phyloP scores from a whole-genome alignment of 2,329 filamentous ascomycete species.

The Aureobasidium lini region DNA sequence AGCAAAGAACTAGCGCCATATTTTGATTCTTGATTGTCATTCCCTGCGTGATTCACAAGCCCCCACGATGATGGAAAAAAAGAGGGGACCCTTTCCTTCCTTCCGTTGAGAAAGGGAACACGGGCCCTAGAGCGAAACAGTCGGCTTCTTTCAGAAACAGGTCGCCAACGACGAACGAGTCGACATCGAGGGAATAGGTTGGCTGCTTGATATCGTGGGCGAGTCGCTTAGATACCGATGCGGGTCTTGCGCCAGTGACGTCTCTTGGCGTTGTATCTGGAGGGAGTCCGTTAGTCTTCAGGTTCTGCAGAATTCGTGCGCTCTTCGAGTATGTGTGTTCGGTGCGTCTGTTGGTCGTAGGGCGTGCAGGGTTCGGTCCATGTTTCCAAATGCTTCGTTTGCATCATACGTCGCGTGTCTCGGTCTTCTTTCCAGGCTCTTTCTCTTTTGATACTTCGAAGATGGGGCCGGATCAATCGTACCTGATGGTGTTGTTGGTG shows the following conservation, averaged over 20 bases:
- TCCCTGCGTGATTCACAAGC: conserved; percentile 7
- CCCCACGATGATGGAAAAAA: conserved; percentile 10
- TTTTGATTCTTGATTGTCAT: conserved; percentile 13
- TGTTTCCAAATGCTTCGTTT: background rate
- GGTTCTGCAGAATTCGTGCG: background rate
- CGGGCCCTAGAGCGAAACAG: conserved; percentile 11
- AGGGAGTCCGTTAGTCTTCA: conserved; percentile 7
- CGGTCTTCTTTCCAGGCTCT: background rate
- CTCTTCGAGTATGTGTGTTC: background rate
- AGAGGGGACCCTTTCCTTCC: background rate
- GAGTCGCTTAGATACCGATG: conserved; percentile 85
- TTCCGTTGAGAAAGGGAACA: conserved; percentile 4
- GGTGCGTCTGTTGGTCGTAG: background rate
- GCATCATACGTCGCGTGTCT: background rate
- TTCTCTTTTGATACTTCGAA: background rate
- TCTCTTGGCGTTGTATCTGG: conserved; percentile 99
- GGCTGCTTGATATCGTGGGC: conserved; percentile 21
- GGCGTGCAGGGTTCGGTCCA: background rate
- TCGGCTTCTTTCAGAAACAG: conserved; percentile 11
- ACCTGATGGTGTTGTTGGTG: conserved; percentile 99
- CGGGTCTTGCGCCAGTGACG: conserved; percentile 99
- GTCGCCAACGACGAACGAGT: background rate
- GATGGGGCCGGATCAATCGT: conserved; percentile 39
- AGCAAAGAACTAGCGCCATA: conserved; percentile 13
- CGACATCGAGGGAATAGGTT: conserved; percentile 14